Evolutionary conservation across 164 flowering plant genomes (phyloP), one percentile per base, ranked within the genome.

Genomic region (Tinospora cordifolia): DNA sequence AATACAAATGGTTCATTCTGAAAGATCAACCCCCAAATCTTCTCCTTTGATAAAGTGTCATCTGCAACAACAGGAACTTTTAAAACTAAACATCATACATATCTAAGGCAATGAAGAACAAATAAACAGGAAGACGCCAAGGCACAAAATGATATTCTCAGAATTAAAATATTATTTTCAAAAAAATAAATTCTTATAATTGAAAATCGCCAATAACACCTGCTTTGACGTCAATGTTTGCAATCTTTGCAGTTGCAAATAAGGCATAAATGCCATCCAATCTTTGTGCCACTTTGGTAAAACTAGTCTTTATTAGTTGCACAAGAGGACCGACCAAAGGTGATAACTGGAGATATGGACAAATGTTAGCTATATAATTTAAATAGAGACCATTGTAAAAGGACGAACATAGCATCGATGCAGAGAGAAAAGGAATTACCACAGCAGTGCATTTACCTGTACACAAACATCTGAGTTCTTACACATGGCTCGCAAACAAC

Each of bases 251-350:
- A 72, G 88, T 86, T 47, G 80, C 77, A 25, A 87, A 78, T 59
- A 95, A 82, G 62, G 98, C 94, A 87, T 88, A 95, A 30, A 95
- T 81, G 8, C 94, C 98, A 83, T 95, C 99, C 81, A 92, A 75
- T 22, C 98, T 88, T 75, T 95, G 99, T 25, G 83, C 87, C 46
- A 89, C 85, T 82, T 95, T 95, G 4, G 93, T 87, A 71, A 87
- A 95, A 75, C 99, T 97, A 75, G 89, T 88, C 83, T 90, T 92
- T 34, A 88, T 96, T 24, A 95, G 83, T 79, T 85, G 96, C 72
- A 92, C 62, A 70, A 95, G 97, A 74, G 99, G 87, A 38, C 76
- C 86, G 62, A 91, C 71, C 76, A 92, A 81, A 57, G 93, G 80
- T 63, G 92, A 84, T 71, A 92, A 70, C 98, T 95, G 85, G 44